These are phyloP conservation scores for Trifolium pratense DNA, from an alignment of 306 rosid species.

Conservation along the genomic window DNA sequence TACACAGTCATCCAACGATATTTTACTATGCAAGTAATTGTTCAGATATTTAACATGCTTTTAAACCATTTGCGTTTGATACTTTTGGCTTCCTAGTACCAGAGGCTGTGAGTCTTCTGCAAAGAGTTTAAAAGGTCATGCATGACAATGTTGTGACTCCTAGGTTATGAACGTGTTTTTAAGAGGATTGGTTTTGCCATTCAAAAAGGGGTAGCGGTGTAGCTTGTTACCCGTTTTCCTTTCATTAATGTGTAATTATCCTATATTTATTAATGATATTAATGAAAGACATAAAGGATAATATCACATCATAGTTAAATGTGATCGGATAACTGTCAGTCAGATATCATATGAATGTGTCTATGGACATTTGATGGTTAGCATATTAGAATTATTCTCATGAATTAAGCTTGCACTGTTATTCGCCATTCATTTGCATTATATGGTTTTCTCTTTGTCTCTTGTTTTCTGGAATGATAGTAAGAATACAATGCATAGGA, in stretches of 20 bases:
- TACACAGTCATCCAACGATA: neutral
- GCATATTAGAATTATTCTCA: constrained; percentile 13
- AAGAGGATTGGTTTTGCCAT: no score
- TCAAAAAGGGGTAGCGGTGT: no score
- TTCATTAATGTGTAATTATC: no score
- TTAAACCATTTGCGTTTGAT: no score
- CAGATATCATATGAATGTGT: neutral
- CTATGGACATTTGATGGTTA: constrained; percentile 9
- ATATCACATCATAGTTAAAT: neutral
- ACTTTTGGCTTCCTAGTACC: no score
- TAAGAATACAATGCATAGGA: neutral
- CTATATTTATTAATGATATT: no score
- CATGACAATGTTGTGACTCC: no score
- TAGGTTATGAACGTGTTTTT: no score
- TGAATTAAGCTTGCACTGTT: constrained; percentile 1
- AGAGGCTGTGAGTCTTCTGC: no score
- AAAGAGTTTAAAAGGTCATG: no score
- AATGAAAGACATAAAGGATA: neutral
- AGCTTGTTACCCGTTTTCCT: no score
- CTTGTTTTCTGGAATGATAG: constrained; percentile 13
- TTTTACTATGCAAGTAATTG: neutral
- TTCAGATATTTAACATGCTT: neutral
- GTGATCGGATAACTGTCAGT: neutral
- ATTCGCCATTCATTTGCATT: constrained; percentile 4
- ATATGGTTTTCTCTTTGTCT: neutral